Conservation (phyloP, 345 rosid species). For the Hypericum perforatum region DNA sequence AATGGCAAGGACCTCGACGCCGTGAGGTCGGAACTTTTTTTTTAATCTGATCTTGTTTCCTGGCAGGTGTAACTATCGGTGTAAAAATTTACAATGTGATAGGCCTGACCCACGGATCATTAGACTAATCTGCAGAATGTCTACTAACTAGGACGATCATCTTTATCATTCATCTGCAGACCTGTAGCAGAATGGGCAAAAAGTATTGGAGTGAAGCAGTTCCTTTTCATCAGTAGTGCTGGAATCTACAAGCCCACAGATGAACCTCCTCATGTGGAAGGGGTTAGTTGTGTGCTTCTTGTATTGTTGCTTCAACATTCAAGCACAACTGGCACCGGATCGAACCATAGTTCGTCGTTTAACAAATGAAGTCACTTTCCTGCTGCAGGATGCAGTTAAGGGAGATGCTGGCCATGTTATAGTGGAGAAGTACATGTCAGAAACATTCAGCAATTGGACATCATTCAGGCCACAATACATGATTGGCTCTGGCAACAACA, state of each 20-base stretch:
- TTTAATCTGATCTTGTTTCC: background rate
- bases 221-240: conserved; percentile 85
- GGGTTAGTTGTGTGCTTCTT: conserved; percentile 30
- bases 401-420: conserved; percentile 76
- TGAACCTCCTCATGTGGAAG: conserved; percentile 93
- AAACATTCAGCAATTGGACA: conserved; percentile 54
- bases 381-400: conserved; percentile 65
- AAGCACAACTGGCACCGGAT: background rate
- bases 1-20: conserved; percentile 84
- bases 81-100: no score
- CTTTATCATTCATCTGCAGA: conserved; percentile 22
- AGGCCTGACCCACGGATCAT: no score
- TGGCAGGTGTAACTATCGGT: no score
- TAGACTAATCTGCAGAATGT: no score
- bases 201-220: conserved; percentile 69
- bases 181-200: conserved; percentile 92
- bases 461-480: conserved; percentile 85
- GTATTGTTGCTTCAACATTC: conserved; percentile 1
- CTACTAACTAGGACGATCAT: background rate
- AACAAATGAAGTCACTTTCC: background rate
- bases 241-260: conserved; percentile 84
- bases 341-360: conserved; percentile 7
- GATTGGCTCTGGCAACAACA: conserved; percentile 97
- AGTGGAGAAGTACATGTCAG: conserved; percentile 78
- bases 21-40: conserved; percentile 45